Conservation (phyloP, 805 yeast genomes). For the Candida arabinofermentans region DNA sequence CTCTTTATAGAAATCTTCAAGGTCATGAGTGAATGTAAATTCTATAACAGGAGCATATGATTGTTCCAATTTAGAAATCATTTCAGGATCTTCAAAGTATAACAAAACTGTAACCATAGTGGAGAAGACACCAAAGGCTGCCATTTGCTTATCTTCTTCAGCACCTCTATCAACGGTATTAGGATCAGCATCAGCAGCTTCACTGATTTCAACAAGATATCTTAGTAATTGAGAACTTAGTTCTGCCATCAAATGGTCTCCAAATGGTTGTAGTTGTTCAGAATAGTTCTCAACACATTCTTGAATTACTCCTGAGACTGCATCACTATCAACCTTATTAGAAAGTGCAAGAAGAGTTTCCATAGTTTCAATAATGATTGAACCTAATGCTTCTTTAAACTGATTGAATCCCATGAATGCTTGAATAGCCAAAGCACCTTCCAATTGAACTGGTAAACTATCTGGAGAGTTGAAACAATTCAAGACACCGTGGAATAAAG, state of each 20-base stretch:
- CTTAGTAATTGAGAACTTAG: slow-evolving; percentile 73
- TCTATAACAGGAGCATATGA: slow-evolving; percentile 71
- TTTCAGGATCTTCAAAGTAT: slow-evolving; percentile 81
- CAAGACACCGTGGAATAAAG: slow-evolving; percentile 44
- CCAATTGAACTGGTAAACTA: slow-evolving; percentile 71
- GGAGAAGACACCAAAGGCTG: slow-evolving; percentile 81
- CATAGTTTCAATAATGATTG: slow-evolving; percentile 76
- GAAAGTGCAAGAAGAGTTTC: slow-evolving; percentile 70
- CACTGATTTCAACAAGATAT: slow-evolving; percentile 66
- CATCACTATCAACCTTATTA: slow-evolving; percentile 80
- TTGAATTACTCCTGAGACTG: slow-evolving; percentile 87
- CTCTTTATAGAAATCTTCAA: slow-evolving; percentile 82
- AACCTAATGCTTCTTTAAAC: slow-evolving; percentile 64
- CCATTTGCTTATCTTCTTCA: slow-evolving; percentile 70
- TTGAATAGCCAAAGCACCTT: slow-evolving; percentile 83
- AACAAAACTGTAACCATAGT: slow-evolving; percentile 85
- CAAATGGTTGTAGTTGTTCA: slow-evolving; percentile 88
- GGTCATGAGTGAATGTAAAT: slow-evolving; percentile 55
- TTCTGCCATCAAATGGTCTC: slow-evolving; percentile 56
- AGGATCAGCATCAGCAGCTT: slow-evolving; percentile 45
- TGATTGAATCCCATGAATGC: slow-evolving; percentile 61
- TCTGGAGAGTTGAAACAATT: slow-evolving; percentile 43
- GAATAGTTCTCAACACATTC: slow-evolving; percentile 89
- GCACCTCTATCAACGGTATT: slow-evolving; percentile 43
- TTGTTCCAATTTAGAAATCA: slow-evolving; percentile 65